Evolutionary conservation across 768 basidiomycete genomes (phyloP), one percentile per base, ranked within the genome.

Genomic region (Mycena rebaudengoi): DNA sequence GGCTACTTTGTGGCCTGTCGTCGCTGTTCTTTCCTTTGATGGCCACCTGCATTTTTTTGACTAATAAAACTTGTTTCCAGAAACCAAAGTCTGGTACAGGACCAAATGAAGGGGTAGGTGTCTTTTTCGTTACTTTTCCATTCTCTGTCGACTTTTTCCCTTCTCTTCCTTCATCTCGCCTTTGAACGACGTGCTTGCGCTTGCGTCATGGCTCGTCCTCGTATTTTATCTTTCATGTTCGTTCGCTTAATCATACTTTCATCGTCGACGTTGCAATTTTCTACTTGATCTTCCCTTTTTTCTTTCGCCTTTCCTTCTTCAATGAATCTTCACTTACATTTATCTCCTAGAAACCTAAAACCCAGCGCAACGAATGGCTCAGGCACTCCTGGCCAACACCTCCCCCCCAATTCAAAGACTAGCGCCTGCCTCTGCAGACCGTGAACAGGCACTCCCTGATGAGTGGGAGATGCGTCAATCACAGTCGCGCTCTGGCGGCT

Each of bases 341-440:
- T 14, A 25, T 60, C 21, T 28, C n/a, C 6, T 37, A 68, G 66
- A 68, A 68, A 61, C 62, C 66, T n/a, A 63, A 60, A n/a, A 56
- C 59, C 61, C 2, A 45, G 39, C 52, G 37, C 37, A 28, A 53
- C 66, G 8, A 63, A 60, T 23, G 62, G 57, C 28, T 33, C 66
- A 16, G 66, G 45, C 10, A 61, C 52, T 5, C 43, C 56, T 12
- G 45, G 49, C 39, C 7, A 39, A 1, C 44, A 51, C 21, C 59
- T 46, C 29, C 64, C 60, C 16, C 60, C 54, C 18, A 45, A 18
- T 10, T 45, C 41, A 30, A 52, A 61, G 41, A 33, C 29, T 33
- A 45, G 33, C 16, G 43, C 23, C 13, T n/a, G n/a, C n/a, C n/a
- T n/a, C n/a, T n/a, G n/a, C 40, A 44, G 60, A 62, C 18, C 52